These are phyloP conservation scores for Cladorrhinum sp. DNA, from an alignment of 2,329 filamentous ascomycete species.

Conservation along the genomic window DNA sequence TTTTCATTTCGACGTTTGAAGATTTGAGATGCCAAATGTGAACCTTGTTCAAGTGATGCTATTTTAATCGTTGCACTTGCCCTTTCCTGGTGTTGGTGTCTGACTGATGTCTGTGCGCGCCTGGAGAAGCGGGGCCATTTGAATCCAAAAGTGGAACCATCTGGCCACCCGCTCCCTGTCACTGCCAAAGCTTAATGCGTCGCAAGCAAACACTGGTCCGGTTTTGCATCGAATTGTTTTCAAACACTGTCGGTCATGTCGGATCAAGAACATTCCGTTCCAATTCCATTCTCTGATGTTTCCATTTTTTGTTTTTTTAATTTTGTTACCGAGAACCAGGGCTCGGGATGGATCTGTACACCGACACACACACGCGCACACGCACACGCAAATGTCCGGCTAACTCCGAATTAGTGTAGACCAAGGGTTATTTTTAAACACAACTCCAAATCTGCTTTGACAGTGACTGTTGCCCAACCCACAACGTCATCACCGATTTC, in stretches of 20 bases:
- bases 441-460: neutral
- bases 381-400: neutral
- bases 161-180: neutral
- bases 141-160: neutral
- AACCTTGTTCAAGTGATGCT: neutral
- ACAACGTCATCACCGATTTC: neutral
- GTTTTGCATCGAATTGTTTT: neutral
- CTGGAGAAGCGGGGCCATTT: neutral
- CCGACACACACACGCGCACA: neutral
- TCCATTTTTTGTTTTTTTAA: neutral
- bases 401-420: neutral
- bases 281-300: neutral
- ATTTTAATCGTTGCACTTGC: constrained; percentile 10
- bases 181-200: neutral
- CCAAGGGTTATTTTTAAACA: neutral
- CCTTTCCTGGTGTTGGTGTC: constrained; percentile 1
- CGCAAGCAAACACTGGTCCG: neutral
- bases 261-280: neutral
- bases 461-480: neutral
- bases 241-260: neutral
- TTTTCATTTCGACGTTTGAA: constrained; percentile 5
- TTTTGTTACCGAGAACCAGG: neutral
- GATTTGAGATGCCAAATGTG: neutral
- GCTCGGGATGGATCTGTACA: neutral
- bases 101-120: constrained; percentile 3